Conservation (phyloP, 768 basidiomycete genomes). For the Mycena leptocephala region DNA sequence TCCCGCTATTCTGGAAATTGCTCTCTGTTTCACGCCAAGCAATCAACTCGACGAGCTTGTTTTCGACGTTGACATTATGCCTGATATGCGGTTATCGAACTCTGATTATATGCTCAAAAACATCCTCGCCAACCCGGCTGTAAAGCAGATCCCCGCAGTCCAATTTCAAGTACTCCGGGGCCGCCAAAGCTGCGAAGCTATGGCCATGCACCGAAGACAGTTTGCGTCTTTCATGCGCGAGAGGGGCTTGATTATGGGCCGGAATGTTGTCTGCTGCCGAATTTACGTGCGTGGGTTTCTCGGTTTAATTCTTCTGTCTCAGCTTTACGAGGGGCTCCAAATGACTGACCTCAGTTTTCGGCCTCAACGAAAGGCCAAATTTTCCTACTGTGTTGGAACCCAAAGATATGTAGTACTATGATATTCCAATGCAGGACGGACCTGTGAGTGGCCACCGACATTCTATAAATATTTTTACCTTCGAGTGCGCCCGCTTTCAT, state of each 20-base stretch:
- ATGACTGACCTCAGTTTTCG: no score
- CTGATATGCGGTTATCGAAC: not conserved
- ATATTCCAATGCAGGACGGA: no score
- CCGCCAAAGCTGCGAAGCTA: not conserved
- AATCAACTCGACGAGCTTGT: not conserved
- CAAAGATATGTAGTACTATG: no score
- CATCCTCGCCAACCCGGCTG: not conserved
- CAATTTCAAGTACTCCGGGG: not conserved
- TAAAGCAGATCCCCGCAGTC: not conserved
- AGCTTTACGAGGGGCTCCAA: no score
- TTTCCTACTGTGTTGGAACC: no score
- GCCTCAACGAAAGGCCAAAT: no score
- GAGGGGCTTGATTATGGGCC: not conserved
- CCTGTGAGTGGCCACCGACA: no score
- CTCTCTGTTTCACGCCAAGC: not conserved
- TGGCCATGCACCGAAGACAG: not conserved
- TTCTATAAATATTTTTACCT: no score
- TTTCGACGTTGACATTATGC: not conserved
- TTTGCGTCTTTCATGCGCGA: not conserved
- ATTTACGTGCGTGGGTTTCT: not conserved
- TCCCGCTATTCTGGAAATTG: not conserved
- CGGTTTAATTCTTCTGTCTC: no score
- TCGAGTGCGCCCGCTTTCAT: no score
- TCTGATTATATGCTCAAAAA: not conserved
- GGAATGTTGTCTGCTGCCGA: not conserved